phyloP scores from a whole-genome alignment of 345 rosid genomes.

The Brassica carinata region DNA sequence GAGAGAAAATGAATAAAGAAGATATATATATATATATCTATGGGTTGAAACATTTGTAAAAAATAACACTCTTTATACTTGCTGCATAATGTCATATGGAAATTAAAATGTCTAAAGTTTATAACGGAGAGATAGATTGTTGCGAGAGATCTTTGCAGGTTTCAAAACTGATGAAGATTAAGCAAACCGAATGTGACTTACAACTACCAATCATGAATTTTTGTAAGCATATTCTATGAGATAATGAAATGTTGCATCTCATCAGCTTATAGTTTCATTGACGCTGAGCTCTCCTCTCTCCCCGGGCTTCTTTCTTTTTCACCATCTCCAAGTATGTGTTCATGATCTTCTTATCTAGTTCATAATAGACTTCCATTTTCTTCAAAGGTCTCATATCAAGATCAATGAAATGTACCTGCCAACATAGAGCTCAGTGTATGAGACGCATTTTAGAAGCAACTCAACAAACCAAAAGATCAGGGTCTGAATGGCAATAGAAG shows the following conservation, averaged over 20 bases:
- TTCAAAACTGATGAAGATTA: background rate
- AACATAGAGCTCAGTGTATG: background rate
- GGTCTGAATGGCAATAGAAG: background rate
- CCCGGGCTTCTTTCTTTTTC: constrained; percentile 33
- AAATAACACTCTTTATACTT: background rate
- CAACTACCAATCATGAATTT: background rate
- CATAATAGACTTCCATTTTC: constrained; percentile 70
- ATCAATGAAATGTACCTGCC: constrained; percentile 77
- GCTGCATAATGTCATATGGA: background rate
- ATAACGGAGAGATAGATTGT: background rate
- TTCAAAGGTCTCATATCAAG: constrained; percentile 80
- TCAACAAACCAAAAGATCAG: background rate
- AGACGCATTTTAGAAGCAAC: background rate
- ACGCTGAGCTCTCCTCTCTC: constrained; percentile 24
- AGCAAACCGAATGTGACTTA: background rate
- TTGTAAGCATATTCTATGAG: constrained; percentile 9
- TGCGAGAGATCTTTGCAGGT: background rate
- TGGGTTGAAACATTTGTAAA: background rate
- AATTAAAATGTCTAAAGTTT: background rate
- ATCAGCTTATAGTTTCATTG: constrained; percentile 16
- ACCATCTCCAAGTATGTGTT: constrained; percentile 47
- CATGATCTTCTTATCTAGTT: constrained; percentile 63
- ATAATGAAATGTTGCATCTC: constrained; percentile 17
- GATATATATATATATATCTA: background rate
- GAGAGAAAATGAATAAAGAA: background rate